A percentile compares a stretch with the other conserved stretches of the same genome.
These are phyloP conservation scores for Chaetomium sp. DNA, from an alignment of 2,329 filamentous ascomycete species.

Conservation along the genomic window DNA sequence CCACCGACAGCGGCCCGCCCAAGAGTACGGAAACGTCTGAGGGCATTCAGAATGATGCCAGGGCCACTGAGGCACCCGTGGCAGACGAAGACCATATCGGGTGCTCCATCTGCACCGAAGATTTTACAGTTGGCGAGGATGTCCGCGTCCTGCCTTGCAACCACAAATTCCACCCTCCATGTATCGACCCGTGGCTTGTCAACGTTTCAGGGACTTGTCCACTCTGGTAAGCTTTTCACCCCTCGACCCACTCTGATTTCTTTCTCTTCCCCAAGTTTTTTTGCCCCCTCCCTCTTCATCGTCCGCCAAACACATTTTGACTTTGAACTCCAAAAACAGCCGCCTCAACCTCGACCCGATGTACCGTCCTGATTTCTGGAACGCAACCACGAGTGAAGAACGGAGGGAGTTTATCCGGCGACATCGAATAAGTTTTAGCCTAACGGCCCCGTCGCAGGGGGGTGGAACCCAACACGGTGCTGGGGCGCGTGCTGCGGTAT, in stretches of 20 bases:
- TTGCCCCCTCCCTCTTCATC: not conserved
- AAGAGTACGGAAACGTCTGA: no score
- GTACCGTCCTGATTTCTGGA: slow-evolving; percentile 5
- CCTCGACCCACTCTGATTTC: not conserved
- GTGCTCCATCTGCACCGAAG: slow-evolving; percentile 65
- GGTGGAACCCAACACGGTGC: no score
- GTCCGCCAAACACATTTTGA: no score
- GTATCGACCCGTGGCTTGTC: slow-evolving; percentile 63
- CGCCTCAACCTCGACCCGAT: slow-evolving; percentile 49
- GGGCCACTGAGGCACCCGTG: slow-evolving; percentile 3
- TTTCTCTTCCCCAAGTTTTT: not conserved
- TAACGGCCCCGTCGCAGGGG: no score
- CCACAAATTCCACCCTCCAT: slow-evolving; percentile 62
- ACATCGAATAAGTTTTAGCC: no score
- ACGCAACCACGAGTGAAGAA: no score
- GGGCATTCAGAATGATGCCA: no score
- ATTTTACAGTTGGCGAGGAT: slow-evolving; percentile 60
- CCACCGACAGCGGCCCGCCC: no score
- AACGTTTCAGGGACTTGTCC: slow-evolving; percentile 65
- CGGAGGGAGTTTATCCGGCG: no score
- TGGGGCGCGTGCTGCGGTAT: no score
- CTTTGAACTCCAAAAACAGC: slow-evolving; percentile 27
- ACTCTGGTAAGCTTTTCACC: slow-evolving; percentile 49
- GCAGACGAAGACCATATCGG: slow-evolving; percentile 38
- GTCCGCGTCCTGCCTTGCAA: slow-evolving; percentile 61